phyloP scores from a whole-genome alignment of 495 filamentous ascomycete species.

The Penicillium macrosclerotiorum region DNA sequence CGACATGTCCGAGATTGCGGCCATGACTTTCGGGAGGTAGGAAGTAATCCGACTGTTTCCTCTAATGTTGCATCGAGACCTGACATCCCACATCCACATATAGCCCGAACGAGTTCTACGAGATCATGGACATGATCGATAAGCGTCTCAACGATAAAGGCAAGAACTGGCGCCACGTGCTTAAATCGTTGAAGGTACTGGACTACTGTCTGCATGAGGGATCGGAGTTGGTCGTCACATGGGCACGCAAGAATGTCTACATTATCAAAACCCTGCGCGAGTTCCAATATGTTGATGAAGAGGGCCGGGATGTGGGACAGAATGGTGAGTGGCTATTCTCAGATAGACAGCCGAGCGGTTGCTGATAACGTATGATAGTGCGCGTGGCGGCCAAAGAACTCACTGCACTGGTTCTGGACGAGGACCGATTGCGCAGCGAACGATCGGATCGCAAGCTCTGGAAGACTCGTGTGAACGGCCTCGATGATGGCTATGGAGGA shows the following conservation, averaged over 20 bases:
- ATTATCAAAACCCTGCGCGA: constrained; percentile 98
- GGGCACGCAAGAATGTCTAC: constrained; percentile 97
- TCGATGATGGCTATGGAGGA: constrained; percentile 69
- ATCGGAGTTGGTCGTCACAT: constrained; percentile 93
- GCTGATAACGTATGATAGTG: constrained; percentile 51
- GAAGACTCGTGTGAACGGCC: constrained; percentile 93
- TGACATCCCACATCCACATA: constrained; percentile 18
- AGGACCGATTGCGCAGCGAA: constrained; percentile 89
- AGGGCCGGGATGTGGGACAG: constrained; percentile 89
- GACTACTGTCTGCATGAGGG: constrained; percentile 99
- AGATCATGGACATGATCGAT: constrained; percentile 99
- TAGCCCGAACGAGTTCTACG: constrained; percentile 96
- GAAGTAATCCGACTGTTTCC: constrained; percentile 21
- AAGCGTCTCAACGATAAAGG: constrained; percentile 99
- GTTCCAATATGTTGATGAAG: constrained; percentile 94
- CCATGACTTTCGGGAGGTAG: constrained; percentile 95
- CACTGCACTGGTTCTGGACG: constrained; percentile 89
- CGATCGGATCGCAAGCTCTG: constrained; percentile 88
- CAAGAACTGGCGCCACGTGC: constrained; percentile 98
- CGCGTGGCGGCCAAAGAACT: constrained; percentile 95
- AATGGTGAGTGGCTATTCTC: constrained; percentile 63
- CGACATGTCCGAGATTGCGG: constrained; percentile 98
- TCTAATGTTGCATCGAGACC: too few species aligned
- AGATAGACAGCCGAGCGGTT: not conserved
- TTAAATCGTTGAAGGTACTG: constrained; percentile 96